Base-by-base conservation (phyloP, 2,329 filamentous ascomycete genomes). In the Dendrostoma leiphaemia region DNA sequence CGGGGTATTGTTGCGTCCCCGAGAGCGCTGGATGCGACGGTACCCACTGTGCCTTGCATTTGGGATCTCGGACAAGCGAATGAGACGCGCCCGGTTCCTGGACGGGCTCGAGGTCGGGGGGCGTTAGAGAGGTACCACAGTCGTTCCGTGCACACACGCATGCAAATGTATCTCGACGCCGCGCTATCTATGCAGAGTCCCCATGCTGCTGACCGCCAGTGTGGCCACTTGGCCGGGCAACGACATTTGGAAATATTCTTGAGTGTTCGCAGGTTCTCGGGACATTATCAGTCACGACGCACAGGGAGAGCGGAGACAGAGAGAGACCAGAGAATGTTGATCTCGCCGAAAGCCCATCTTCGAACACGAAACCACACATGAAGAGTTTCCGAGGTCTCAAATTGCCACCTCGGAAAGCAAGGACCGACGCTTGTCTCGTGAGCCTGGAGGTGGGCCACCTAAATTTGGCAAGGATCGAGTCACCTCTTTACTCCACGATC, bases 361-460 rank as follows among this genome's bases (percentile, higher is more conserved):
- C 46, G 44, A 34, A 46, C 44, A 46, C 44, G 44, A 46, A 46
- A 23, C 28, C 28, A 29, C 29, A 46, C 26, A 26, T 23, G 34
- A 19, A 31, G 24, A 35, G 51, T 37, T 13, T 37, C 46, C 40
- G 26, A 45, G 51, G 48, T 57, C 47, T 49, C 52, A 55, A 37
- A 46, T 58, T 55, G 47, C 38, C 56, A 37, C 40, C 56, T 50
- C 52, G 48, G 52, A 43, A 48, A 55, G 52, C 56, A 58, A 45
- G 56, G 56, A 45, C 52, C 56, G 50, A 38, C 48, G 24, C 43
- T 43, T 45, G 56, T 52, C 38, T 44, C 48, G 48, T 45, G 29
- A 31, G 41, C 28, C 48, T 51, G 40, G 29, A 19, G 28, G 40
- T 41, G 37, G 48, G 31, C 28, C 38, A 34, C 21, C 31, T 51